These are phyloP conservation scores for Fusarium neocosmosporiellum DNA, from an alignment of 2,329 filamentous ascomycete genomes.

Conservation along the genomic window DNA sequence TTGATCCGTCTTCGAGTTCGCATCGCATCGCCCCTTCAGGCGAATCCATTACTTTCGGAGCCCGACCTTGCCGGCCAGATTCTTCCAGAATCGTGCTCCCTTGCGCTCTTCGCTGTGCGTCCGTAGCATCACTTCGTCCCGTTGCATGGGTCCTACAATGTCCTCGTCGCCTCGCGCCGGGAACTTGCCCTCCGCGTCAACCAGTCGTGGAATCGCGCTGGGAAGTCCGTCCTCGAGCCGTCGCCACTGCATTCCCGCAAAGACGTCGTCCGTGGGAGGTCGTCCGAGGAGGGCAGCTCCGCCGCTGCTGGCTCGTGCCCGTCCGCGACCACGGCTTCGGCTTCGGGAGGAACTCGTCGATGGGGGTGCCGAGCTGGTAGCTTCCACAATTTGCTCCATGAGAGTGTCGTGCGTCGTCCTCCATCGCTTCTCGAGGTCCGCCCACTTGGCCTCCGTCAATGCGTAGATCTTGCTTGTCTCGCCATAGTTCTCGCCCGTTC, in stretches of 20 bases:
- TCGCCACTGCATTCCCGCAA: slow-evolving; percentile 57
- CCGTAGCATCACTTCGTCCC: slow-evolving; percentile 65
- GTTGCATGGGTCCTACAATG: slow-evolving; percentile 92
- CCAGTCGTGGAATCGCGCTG: slow-evolving; percentile 74
- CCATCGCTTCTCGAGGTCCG: slow-evolving; percentile 81
- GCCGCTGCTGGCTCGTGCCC: slow-evolving; percentile 54
- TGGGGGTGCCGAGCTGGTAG: slow-evolving; percentile 43
- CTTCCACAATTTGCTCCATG: slow-evolving; percentile 61
- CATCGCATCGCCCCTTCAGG: neutral
- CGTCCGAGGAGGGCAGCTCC: slow-evolving; percentile 52
- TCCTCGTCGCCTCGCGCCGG: slow-evolving; percentile 89
- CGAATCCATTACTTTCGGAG: slow-evolving; percentile 41
- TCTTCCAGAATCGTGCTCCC: slow-evolving; percentile 60
- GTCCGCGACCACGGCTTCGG: slow-evolving; percentile 53
- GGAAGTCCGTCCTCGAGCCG: slow-evolving; percentile 67
- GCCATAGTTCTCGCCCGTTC: slow-evolving; percentile 91
- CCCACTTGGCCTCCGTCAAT: slow-evolving; percentile 90
- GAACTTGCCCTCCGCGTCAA: slow-evolving; percentile 84
- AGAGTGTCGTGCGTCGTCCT: slow-evolving; percentile 75
- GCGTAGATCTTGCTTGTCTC: slow-evolving; percentile 88
- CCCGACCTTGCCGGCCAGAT: slow-evolving; percentile 59
- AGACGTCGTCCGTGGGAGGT: slow-evolving; percentile 52
- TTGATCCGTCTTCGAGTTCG: slow-evolving; percentile 16
- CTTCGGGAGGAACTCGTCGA: slow-evolving; percentile 48
- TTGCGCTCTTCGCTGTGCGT: slow-evolving; percentile 58